Evolutionary conservation across 225 moss, liverwort and hornwort genomes (phyloP).

Genomic region (Pleurozium schreberi): DNA sequence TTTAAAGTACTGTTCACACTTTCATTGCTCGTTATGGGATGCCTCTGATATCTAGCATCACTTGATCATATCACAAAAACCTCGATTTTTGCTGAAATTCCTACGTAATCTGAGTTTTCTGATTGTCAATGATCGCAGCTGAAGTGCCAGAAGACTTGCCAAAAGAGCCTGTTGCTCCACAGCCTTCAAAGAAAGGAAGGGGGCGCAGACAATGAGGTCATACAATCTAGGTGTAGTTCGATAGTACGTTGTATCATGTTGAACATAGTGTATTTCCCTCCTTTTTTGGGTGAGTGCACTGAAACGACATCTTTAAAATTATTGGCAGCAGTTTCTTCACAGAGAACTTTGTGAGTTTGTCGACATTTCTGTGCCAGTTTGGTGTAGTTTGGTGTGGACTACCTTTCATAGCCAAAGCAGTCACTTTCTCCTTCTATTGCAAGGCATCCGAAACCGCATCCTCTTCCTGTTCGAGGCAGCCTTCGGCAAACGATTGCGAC

Average conservation of each 20-base stretch:
- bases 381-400: neutral
- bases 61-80: neutral
- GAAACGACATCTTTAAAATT: neutral
- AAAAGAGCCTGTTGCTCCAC: slow-evolving; percentile 45
- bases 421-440: neutral
- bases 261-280: slow-evolving; percentile 11
- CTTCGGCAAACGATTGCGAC: neutral
- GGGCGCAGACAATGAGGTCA: slow-evolving; percentile 75
- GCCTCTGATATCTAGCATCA: neutral
- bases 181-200: slow-evolving; percentile 76
- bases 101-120: neutral
- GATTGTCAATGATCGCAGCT: slow-evolving; percentile 24
- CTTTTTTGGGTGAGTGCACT: slow-evolving; percentile 23
- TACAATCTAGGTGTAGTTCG: neutral
- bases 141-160: slow-evolving; percentile 78
- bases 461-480: neutral
- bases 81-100: neutral
- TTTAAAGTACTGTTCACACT: neutral
- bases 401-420: neutral
- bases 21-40: neutral
- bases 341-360: neutral
- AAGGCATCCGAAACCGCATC: neutral
- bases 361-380: neutral
- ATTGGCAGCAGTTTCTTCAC: neutral
- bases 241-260: neutral